These are phyloP conservation scores for Brettanomyces sp. DNA, from an alignment of 805 yeast genomes.

Conservation along the genomic window DNA sequence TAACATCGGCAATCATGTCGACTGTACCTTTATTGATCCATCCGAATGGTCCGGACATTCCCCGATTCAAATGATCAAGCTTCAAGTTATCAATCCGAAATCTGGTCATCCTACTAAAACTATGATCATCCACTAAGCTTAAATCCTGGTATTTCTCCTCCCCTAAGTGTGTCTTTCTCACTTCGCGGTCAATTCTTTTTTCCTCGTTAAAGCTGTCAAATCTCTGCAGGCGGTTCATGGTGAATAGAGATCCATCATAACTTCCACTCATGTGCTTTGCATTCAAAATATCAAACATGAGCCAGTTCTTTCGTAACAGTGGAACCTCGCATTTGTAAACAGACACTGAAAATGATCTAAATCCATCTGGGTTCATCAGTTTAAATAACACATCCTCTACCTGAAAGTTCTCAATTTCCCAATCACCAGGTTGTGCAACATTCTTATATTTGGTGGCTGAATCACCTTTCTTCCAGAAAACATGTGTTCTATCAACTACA, in stretches of 20 bases:
- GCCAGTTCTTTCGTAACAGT: constrained; percentile 82
- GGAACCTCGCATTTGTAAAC: constrained; percentile 81
- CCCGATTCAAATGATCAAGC: constrained; percentile 84
- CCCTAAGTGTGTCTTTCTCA: constrained; percentile 10
- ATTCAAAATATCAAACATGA: constrained; percentile 76
- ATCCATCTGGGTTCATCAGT: constrained; percentile 68
- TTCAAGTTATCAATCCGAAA: constrained; percentile 77
- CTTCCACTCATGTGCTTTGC: constrained; percentile 84
- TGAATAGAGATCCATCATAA: constrained; percentile 87
- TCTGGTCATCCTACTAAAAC: constrained; percentile 49
- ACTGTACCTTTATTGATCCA: constrained; percentile 93
- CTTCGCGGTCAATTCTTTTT: constrained; percentile 16
- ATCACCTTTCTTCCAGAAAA: constrained; percentile 71
- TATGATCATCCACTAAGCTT: constrained; percentile 8
- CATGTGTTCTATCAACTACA: constrained; percentile 83
- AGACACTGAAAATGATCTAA: constrained; percentile 79
- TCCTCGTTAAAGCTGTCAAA: constrained; percentile 36
- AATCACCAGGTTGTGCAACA: constrained; percentile 75
- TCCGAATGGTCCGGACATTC: constrained; percentile 90
- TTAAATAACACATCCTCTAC: constrained; percentile 83
- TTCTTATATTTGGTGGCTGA: constrained; percentile 77
- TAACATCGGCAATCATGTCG: constrained; percentile 86
- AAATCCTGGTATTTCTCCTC: constrained; percentile 9
- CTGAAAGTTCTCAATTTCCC: constrained; percentile 75
- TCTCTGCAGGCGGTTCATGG: constrained; percentile 73